Percentiles rank a stretch among this genome's conserved stretches.
phyloP scores from a whole-genome alignment of 2,329 filamentous ascomycete genomes.

The Colletotrichum chlorophyti region DNA sequence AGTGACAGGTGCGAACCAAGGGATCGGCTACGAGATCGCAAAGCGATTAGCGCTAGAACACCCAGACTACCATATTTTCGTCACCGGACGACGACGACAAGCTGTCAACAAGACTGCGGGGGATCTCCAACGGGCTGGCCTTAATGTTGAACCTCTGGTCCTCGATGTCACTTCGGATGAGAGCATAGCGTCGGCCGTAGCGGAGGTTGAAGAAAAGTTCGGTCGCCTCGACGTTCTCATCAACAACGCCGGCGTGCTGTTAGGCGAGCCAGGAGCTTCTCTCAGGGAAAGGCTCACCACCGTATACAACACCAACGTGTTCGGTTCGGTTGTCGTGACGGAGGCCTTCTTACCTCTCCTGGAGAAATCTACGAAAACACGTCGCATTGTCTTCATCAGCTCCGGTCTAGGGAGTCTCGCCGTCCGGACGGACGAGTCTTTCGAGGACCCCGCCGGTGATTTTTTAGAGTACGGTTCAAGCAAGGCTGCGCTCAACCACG shows the following conservation, averaged over 20 bases:
- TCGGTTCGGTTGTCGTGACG: conserved; percentile 62
- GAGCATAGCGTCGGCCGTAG: conserved; percentile 39
- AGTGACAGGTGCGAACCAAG: conserved; percentile 25
- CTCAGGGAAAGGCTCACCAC: conserved; percentile 53
- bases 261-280: conserved; percentile 59
- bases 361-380: conserved; percentile 28
- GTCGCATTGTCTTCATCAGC: conserved; percentile 14
- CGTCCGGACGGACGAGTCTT: background rate
- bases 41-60: conserved; percentile 13
- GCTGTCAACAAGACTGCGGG: conserved; percentile 14
- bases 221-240: conserved; percentile 64
- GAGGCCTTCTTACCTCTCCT: conserved; percentile 45
- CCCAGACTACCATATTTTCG: conserved; percentile 13
- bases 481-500: conserved; percentile 22
- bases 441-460: background rate
- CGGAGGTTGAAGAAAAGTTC: conserved; percentile 52
- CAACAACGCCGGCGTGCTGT: conserved; percentile 68
- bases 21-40: conserved; percentile 23
- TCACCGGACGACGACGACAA: conserved; percentile 13
- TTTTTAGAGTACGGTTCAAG: conserved; percentile 14
- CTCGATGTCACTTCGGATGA: conserved; percentile 62
- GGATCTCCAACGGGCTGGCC: background rate
- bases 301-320: conserved; percentile 67
- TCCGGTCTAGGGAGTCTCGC: conserved; percentile 14
- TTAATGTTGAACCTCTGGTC: conserved; percentile 40